These are phyloP conservation scores for Gryganskiella cystojenkinii DNA, from an alignment of 192 early-diverging fungal species.

Conservation along the genomic window DNA sequence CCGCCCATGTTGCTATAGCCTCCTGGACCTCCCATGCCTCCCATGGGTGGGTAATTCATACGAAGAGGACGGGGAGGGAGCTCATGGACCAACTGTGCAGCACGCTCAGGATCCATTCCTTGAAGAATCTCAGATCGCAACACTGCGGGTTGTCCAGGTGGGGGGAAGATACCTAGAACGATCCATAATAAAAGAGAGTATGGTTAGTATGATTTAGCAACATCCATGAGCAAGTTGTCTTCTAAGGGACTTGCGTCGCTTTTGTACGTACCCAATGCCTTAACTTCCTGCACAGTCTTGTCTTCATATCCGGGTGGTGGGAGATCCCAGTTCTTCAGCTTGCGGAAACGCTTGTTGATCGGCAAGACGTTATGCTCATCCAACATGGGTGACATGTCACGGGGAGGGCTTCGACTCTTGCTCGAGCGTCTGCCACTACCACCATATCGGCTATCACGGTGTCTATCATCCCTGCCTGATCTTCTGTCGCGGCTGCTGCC, in stretches of 20 bases:
- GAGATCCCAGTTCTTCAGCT: constrained; percentile 93
- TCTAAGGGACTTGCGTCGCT: constrained; percentile 8
- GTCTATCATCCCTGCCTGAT: constrained; percentile 46
- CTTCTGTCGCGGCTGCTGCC: constrained; percentile 52
- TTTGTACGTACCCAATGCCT: constrained; percentile 77
- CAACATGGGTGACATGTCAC: constrained; percentile 46
- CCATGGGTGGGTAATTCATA: constrained; percentile 48
- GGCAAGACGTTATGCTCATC: constrained; percentile 70
- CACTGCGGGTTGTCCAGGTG: constrained; percentile 73
- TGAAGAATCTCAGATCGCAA: constrained; percentile 51
- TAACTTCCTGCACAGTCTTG: constrained; percentile 87
- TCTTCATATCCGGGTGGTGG: constrained; percentile 90
- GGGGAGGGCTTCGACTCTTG: constrained; percentile 55
- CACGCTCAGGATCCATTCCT: constrained; percentile 63
- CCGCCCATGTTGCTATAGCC: constrained; percentile 55
- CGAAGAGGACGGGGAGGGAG: constrained; percentile 50
- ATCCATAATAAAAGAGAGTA: background rate
- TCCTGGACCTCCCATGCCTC: constrained; percentile 33
- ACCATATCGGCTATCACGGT: constrained; percentile 58
- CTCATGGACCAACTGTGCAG: constrained; percentile 62
- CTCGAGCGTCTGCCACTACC: constrained; percentile 59
- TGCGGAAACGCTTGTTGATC: constrained; percentile 78
- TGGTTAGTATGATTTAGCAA: background rate
- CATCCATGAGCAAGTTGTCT: constrained; percentile 41
- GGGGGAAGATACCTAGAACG: constrained; percentile 83